Evolutionary conservation across 129 eudicot species (phyloP).

Genomic region (Sambucus nigra): DNA sequence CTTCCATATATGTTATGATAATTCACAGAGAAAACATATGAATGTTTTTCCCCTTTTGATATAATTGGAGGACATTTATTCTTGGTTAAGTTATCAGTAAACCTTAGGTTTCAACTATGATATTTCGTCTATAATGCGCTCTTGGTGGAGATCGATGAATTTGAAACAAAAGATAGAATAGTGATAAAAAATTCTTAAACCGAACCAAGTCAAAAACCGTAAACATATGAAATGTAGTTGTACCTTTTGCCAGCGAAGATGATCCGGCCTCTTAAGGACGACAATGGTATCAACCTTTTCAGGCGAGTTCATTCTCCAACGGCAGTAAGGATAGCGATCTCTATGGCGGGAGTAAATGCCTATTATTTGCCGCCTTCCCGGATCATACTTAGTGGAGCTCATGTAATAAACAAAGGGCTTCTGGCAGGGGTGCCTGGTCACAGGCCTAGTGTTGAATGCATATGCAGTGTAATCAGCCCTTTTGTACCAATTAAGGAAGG

Average conservation of each 20-base stretch:
- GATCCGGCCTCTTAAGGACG: conserved; percentile 33
- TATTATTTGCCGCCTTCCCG: conserved; percentile 23
- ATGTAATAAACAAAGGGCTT: conserved; percentile 51
- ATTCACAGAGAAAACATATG: no score
- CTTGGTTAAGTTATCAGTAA: no score
- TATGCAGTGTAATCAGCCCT: conserved; percentile 71
- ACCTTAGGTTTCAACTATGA: no score
- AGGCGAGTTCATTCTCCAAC: conserved; percentile 39
- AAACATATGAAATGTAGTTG: no score
- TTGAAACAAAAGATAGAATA: no score
- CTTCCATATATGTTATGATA: no score
- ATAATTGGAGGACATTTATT: no score
- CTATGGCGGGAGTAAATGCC: conserved; percentile 28
- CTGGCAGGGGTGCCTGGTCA: conserved; percentile 57
- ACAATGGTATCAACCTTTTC: conserved; percentile 26
- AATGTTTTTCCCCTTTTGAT: no score
- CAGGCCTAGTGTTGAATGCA: conserved; percentile 71
- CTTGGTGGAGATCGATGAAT: no score
- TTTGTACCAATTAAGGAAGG: conserved; percentile 74
- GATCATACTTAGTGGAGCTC: conserved; percentile 27
- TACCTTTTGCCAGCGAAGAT: conserved; percentile 41
- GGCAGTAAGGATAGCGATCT: conserved; percentile 28
- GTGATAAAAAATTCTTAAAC: no score
- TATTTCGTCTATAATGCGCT: no score
- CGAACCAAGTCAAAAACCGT: no score